Evolutionary conservation across 805 yeast genomes (phyloP), one percentile per base, ranked within the genome.

Genomic region (Lachancea dasiensis): DNA sequence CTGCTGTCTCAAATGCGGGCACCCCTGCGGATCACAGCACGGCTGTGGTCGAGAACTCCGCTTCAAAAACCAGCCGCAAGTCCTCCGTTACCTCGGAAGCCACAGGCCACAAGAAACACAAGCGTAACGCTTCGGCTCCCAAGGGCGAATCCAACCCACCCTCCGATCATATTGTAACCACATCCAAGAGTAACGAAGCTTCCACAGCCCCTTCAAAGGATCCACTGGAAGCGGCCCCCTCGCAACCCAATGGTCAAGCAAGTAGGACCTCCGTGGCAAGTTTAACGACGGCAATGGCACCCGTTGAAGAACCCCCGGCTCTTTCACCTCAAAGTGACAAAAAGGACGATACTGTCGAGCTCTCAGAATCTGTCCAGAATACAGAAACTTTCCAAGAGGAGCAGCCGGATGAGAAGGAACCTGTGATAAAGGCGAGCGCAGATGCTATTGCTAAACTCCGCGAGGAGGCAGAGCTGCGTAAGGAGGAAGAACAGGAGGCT

Each of bases 401-500:
- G 10, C 14, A 10, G 17, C n/a, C 27, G 20, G n/a, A 16, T 3
- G 37, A 26, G 18, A 13, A 31, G 13, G 43, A 43, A 36, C 52
- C 56, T 8, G 55, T 56, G 3, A 51, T 53, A 7, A 57, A 62
- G 33, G 61, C 65, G 20, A 50, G 61, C 9, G 66, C 63, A 16
- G 63, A 57, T 41, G 64, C 60, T 5, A 60, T 63, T 31, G 67
- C 67, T 54, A 58, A 57, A 30, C 45, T 65, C 24, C 62, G 63
- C 41, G 70, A 67, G 46, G 68, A 65, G 38, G 65, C 65, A 21
- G 59, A 56, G 41, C 48, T 61, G 34, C 64, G 67, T 23, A 63
- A 63, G 45, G 67, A 64, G 20, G 63, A 58, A 36, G 55, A 52
- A 39, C 43, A 39, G 22, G 59, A 55, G 36, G 49, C 47, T 18